phyloP scores from a whole-genome alignment of 2,329 filamentous ascomycete genomes.

The Aspergillus sp. region DNA sequence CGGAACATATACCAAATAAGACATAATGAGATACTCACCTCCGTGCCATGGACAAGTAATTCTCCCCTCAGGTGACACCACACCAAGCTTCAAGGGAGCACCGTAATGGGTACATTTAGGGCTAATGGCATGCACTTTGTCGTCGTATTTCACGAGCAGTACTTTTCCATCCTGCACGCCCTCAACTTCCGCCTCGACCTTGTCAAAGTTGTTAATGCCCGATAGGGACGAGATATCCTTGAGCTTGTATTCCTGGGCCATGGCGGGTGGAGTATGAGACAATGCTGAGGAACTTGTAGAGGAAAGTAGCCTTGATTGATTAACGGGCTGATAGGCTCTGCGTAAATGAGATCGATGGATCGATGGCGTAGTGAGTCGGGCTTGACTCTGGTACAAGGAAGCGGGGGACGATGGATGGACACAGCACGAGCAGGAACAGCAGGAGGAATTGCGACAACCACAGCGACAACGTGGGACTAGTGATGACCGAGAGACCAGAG shows the following conservation, averaged over 20 bases:
- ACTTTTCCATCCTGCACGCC: constrained; percentile 85
- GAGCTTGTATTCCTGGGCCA: constrained; percentile 53
- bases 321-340: not conserved
- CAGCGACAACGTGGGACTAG: constrained; percentile 19
- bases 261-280: constrained; percentile 19
- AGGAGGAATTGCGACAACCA: constrained; percentile 20
- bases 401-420: constrained; percentile 17
- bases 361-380: not conserved
- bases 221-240: constrained; percentile 71
- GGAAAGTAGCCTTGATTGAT: constrained; percentile 6
- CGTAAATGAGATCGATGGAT: not conserved
- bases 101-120: constrained; percentile 89
- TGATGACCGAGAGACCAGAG: not conserved
- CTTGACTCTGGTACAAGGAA: not conserved
- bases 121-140: constrained; percentile 75
- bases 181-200: constrained; percentile 86
- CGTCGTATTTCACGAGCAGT: constrained; percentile 75
- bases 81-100: constrained; percentile 81
- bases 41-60: constrained; percentile 97
- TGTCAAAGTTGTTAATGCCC: constrained; percentile 74
- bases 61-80: constrained; percentile 76
- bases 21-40: constrained; percentile 55
- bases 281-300: not conserved
- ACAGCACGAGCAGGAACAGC: constrained; percentile 26
- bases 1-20: not conserved